Evolutionary conservation across 331 rosid species (phyloP).

Genomic region (Saraca asoca): DNA sequence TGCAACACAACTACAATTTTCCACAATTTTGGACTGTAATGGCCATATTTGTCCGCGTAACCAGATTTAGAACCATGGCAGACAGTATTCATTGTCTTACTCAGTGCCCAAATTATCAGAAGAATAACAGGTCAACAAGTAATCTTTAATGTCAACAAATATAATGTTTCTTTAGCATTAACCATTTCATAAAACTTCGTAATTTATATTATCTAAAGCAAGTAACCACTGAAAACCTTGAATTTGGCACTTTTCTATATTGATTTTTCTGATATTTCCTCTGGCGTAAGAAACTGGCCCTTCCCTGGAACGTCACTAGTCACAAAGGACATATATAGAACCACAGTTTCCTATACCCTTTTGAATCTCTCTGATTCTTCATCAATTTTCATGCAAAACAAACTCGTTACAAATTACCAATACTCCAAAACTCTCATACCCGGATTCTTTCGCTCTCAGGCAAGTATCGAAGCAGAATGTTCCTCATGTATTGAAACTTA

Average conservation of each 20-base stretch:
- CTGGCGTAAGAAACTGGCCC: conserved; percentile 5
- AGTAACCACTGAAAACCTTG: background rate
- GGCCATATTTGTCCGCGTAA: too few species aligned
- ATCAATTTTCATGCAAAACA: conserved; percentile 4
- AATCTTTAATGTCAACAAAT: background rate
- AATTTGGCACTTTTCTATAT: background rate
- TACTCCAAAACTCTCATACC: conserved; percentile 36
- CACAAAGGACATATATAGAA: background rate
- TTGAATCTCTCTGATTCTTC: background rate
- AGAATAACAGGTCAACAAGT: conserved; percentile 8
- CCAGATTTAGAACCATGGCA: too few species aligned
- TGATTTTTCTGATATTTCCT: background rate
- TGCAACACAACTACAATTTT: too few species aligned
- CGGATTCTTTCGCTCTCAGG: conserved; percentile 77
- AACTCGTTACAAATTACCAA: background rate
- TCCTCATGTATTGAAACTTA: conserved; percentile 73
- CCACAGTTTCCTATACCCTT: background rate
- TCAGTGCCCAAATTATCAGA: background rate
- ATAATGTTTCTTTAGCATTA: background rate
- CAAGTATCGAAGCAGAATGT: conserved; percentile 65
- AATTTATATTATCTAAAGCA: background rate
- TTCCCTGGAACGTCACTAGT: conserved; percentile 2
- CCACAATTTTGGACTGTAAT: too few species aligned
- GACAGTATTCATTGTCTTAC: background rate
- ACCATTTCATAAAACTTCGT: background rate